Conservation (phyloP, 73 alveolate genomes). For the Symbiodinium pilosum region DNA sequence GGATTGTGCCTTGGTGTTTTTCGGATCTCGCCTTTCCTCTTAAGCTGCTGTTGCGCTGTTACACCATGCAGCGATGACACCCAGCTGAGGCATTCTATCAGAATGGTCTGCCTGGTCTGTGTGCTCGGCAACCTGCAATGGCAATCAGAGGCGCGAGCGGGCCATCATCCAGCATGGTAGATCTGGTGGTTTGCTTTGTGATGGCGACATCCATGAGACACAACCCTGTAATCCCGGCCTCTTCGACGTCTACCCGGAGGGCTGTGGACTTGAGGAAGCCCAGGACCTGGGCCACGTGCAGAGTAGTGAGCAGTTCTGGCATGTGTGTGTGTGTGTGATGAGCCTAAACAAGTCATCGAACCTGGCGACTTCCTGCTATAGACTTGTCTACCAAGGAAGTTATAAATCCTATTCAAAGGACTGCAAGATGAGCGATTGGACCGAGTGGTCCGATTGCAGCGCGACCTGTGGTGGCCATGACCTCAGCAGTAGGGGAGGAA, state of each 20-base stretch:
- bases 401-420: no score
- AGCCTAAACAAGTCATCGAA: no score
- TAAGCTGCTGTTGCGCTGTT: no score
- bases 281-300: not conserved
- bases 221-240: slow-evolving; percentile 25
- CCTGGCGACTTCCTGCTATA: no score
- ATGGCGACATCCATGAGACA: slow-evolving; percentile 9
- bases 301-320: no score
- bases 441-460: slow-evolving; percentile 18
- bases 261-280: not conserved
- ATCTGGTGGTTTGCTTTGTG: not conserved
- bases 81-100: not conserved
- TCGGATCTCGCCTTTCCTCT: no score
- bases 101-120: not conserved
- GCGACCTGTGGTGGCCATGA: slow-evolving; percentile 1
- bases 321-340: no score
- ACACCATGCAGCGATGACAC: no score
- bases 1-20: slow-evolving; percentile 19
- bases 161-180: slow-evolving; percentile 11
- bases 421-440: slow-evolving; percentile 23
- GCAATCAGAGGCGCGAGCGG: slow-evolving; percentile 11
- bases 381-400: no score
- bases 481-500: no score
- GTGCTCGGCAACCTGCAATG: slow-evolving; percentile 8
- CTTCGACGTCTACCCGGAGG: not conserved